Base-by-base conservation (phyloP, 2,329 filamentous ascomycete species). In the Calonectria pseudoreteaudii region DNA sequence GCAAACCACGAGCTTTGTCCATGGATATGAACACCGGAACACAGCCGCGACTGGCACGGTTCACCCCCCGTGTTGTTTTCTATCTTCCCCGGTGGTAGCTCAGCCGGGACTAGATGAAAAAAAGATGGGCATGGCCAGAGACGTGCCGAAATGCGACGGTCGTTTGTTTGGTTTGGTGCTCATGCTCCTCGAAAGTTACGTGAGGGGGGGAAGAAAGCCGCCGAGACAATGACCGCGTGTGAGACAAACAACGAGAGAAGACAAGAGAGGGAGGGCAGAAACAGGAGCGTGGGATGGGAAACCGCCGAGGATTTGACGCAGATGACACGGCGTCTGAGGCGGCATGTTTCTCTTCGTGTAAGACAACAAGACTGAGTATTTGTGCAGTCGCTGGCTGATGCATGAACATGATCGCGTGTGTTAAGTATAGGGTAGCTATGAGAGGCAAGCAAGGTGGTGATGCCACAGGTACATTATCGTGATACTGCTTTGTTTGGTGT, bases 301-400 rank as follows among this genome's bases (percentile, higher is more conserved):
- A 60, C 34, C 50, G 36, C 66, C 67, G 66, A 70, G 50, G n/a
- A 47, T 58, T 47, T 75, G 77, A 76, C 72, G 64, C 77, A 77
- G n/a, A 74, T 75, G 52, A 66, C 50, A 74, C 66, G 38, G 64
- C 47, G 64, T 52, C 28, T 70, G 56, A 66, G 34, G 53, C 65
- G 70, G 66, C 60, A 69, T 47, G 66, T 72, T 52, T 64, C 28
- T 53, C 20, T 47, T 26, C 13, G 49, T 30, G 26, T 70, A 36
- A 74, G 72, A 73, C 72, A 70, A 20, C 18, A 47, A 64, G n/a
- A 47, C 44, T 30, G 50, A 26, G 30, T 30, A 58, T n/a, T 36
- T 14, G 30, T 26, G 18, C 53, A 31, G 30, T 31, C n/a, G 26
- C 38, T 18, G 23, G 3, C 23, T 38, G 26, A 28, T 38, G 20